A percentile compares a stretch with the other conserved stretches of the same genome.
phyloP scores from a whole-genome alignment of 2,329 filamentous ascomycete species.

The Claviceps sp. region DNA sequence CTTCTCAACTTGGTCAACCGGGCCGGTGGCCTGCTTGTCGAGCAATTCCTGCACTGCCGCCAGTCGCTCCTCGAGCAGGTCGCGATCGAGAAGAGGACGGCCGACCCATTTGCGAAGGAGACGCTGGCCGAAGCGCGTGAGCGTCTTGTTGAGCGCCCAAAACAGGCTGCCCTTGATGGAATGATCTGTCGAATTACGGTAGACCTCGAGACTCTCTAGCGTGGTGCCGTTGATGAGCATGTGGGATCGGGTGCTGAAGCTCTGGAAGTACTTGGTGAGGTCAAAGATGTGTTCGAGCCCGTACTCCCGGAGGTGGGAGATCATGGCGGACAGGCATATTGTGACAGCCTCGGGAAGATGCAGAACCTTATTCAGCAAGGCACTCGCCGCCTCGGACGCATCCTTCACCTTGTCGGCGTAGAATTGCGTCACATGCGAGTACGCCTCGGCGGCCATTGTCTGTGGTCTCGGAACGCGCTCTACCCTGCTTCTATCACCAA shows the following conservation, averaged over 20 bases:
- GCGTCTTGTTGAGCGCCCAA: constrained; percentile 88
- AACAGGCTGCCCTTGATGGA: constrained; percentile 78
- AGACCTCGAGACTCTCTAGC: constrained; percentile 84
- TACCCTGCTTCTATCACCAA: constrained; percentile 78
- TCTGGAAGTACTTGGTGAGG: constrained; percentile 91
- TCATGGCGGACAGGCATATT: constrained; percentile 92
- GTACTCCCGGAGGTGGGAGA: constrained; percentile 81
- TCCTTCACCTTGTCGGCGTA: constrained; percentile 76
- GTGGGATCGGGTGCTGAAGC: constrained; percentile 84
- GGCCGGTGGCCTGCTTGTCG: constrained; percentile 48
- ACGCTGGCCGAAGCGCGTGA: constrained; percentile 77
- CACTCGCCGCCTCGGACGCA: constrained; percentile 40
- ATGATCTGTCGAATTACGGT: constrained; percentile 85
- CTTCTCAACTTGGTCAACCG: constrained; percentile 60
- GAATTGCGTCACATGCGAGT: constrained; percentile 82
- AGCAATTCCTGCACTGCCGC: constrained; percentile 78
- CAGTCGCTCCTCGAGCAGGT: constrained; percentile 62
- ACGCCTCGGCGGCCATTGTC: constrained; percentile 70
- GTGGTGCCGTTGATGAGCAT: constrained; percentile 97
- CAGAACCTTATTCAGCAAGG: constrained; percentile 73
- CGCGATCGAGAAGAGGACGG: constrained; percentile 67
- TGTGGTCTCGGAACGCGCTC: constrained; percentile 66
- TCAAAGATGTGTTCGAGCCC: constrained; percentile 92
- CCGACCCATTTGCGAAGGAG: constrained; percentile 92
- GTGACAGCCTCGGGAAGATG: constrained; percentile 75